Evolutionary conservation across 2,329 filamentous ascomycete genomes (phyloP).

Genomic region (Trichophyton rubrum): DNA sequence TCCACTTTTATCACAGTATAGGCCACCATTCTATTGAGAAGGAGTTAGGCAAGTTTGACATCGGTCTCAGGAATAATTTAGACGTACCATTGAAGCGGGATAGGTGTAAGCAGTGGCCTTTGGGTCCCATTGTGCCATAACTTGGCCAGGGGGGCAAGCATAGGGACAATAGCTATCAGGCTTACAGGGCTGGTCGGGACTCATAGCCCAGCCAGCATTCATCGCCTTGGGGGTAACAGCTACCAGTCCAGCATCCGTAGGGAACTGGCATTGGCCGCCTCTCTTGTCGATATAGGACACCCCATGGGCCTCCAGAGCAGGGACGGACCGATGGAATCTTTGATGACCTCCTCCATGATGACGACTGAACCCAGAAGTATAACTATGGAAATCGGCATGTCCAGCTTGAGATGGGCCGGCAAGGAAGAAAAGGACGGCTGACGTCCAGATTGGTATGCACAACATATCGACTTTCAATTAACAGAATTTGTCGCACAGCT

Average conservation of each 20-base stretch:
- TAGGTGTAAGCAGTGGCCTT: constrained; percentile 53
- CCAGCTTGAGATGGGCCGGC: not conserved
- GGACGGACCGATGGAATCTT: constrained; percentile 13
- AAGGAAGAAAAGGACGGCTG: constrained; percentile 1
- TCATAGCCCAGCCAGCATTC: constrained; percentile 72
- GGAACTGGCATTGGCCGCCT: constrained; percentile 50
- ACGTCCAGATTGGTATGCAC: not conserved
- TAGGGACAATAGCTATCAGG: constrained; percentile 61
- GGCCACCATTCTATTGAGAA: constrained; percentile 52
- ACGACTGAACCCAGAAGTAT: not conserved
- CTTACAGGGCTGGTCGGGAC: constrained; percentile 57
- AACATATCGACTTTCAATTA: not conserved
- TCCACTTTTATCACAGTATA: constrained; percentile 58
- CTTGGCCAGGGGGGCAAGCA: constrained; percentile 61
- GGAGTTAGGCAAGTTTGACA: constrained; percentile 4
- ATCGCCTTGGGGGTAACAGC: constrained; percentile 48
- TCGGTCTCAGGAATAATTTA: not conserved
- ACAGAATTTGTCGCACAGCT: not conserved
- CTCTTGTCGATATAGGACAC: constrained; percentile 39
- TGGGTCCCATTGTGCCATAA: constrained; percentile 69
- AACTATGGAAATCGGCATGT: constrained; percentile 13
- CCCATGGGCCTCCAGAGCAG: constrained; percentile 11
- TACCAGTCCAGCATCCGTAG: constrained; percentile 53
- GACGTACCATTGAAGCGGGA: constrained; percentile 58
- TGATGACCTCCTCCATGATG: constrained; percentile 18